Base-by-base conservation (phyloP, 352 stramenopile genomes). In the Pythium pyrilobum region DNA sequence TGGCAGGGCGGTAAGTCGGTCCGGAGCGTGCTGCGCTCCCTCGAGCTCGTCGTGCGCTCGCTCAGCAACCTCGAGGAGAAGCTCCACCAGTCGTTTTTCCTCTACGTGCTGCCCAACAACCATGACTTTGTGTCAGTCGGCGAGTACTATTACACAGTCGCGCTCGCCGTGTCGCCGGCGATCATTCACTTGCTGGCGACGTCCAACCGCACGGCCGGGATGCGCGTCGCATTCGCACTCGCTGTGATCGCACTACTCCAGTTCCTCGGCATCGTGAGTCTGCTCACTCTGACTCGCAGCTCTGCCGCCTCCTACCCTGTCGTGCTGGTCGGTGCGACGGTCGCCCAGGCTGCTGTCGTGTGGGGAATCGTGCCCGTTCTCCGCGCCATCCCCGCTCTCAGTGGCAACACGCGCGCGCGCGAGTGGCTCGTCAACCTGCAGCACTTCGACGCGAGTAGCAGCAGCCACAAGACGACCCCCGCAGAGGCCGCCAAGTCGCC, bases 1-100 rank as follows among this genome's bases (percentile, higher is more conserved):
- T 27, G 44, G 62, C 11, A 67, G 46, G 32, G 34, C 34, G 38
- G 62, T 1, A 32, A 81, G 25, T 56, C 59, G 18, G 46, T 73
- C 4, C 67, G 63, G 5, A 68, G 71, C 7, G 50, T 79, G 4
- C 53, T 92, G 10, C 75, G 77, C 7, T 67, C 77, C 3, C 52
- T 87, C 18, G 83, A 91, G 51, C 70, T 87, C 41, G 52, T 88
- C 10, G 52, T 95, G 23, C 84, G 85, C 10, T 77, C 80, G 7
- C 52, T 96, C 21, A 96, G 85, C 69, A 96, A 96, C 50, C 31
- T 92, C 36, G 85, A 95, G 55, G 84, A 95, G 56, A 94, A 95
- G 45, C 63, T 96, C 9, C 84, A 96, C 48, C 84, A 93, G 59
- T 95, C 84, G 32, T 96, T 92, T 45, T 95, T 89, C 64, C 61